A percentile compares a stretch with the other conserved stretches of the same genome.
Evolutionary conservation across 139 green algal species (phyloP).

Genomic region (Picochlorum costavermella): DNA sequence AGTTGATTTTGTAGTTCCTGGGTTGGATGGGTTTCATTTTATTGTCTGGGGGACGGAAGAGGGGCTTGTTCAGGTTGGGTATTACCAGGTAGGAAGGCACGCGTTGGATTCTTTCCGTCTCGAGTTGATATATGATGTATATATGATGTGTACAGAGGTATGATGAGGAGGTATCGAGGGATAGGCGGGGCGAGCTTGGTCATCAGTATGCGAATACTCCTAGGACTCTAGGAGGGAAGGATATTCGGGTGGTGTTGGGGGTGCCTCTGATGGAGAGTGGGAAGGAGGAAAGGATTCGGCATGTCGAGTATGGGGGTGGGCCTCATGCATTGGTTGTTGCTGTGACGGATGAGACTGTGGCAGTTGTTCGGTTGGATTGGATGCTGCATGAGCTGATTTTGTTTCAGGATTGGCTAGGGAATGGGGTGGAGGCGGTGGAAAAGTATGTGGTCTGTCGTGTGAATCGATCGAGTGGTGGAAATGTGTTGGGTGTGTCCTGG

Average conservation of each 20-base stretch:
- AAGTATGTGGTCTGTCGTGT: neutral
- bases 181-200: no score
- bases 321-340: conserved; percentile 22
- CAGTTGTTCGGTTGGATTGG: conserved; percentile 16
- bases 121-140: neutral
- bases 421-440: neutral
- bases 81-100: conserved; percentile 4
- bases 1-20: conserved; percentile 19
- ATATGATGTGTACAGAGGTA: neutral
- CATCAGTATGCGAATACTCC: no score
- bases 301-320: conserved; percentile 17
- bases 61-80: conserved; percentile 11
- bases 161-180: neutral
- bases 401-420: neutral
- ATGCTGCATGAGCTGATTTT: neutral
- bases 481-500: conserved; percentile 9
- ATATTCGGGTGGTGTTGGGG: neutral
- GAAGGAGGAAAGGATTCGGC: neutral
- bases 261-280: neutral
- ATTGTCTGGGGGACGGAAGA: conserved; percentile 12
- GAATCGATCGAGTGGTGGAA: neutral
- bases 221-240: neutral
- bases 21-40: conserved; percentile 13
- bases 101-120: neutral
- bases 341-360: conserved; percentile 8